Evolutionary conservation across 2,329 filamentous ascomycete genomes (phyloP), one percentile per base, ranked within the genome.

Genomic region (Didymella sp.): DNA sequence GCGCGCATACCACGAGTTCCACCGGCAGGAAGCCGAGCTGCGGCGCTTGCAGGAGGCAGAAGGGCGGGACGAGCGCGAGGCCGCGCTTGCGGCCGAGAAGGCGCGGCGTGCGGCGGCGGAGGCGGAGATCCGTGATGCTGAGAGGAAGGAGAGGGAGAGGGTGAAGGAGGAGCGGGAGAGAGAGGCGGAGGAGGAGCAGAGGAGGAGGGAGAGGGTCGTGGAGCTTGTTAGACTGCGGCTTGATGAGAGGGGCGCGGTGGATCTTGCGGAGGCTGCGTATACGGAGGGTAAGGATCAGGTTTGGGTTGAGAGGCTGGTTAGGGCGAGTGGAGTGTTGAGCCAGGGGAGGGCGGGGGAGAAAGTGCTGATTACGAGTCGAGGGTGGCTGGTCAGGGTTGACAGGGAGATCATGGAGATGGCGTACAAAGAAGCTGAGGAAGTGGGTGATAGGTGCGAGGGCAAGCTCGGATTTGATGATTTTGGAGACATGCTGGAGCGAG

Each of bases 1-100:
- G 1, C 65, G 76, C 15, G 74, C 74, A 15, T 83, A 83, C 65
- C 76, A 82, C 64, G 81, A 83, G 61, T 83, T 82, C 62, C 72
- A 78, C 58, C 73, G 80, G 2, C 75, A 78, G 13, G 79, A 82
- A 69, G 80, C 79, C 4, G 80, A 82, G 40, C 72, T 77, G 19
- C 77, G 80, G 19, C 73, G 79, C 0, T 70, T 76, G 1, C 68
- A 68, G 11, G 80, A 81, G 8, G 78, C 76, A 0, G 77, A 76
- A 41, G 77, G 75, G 5, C 75, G 75, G 0, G 77, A 77, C 19
- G 80, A 81, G 63, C 75, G 81, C 1, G 79, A 82, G 49, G 78
- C 76, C 4, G 71, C 70, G 11, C 62, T 78, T 3, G 73, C 72
- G 2, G 72, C 73, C 1, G 79, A 80, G 64, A 74, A 75, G 45